phyloP scores from a whole-genome alignment of 495 filamentous ascomycete genomes.

The Neurospora sp. region DNA sequence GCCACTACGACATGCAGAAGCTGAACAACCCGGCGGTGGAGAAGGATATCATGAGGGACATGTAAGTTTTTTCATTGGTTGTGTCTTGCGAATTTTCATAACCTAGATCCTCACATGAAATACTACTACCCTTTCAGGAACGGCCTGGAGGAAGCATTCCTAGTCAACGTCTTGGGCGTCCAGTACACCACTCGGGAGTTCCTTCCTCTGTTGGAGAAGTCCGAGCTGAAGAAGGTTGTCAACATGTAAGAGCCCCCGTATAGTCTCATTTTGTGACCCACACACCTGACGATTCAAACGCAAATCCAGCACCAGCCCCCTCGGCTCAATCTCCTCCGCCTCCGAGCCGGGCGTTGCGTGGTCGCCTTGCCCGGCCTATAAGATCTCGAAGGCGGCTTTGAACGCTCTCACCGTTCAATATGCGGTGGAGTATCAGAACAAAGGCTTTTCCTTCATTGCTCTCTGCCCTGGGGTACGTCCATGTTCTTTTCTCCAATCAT shows the following conservation, averaged over 20 bases:
- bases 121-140: conserved; percentile 5
- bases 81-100: not conserved
- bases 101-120: not conserved
- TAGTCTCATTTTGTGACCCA: not conserved
- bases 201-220: conserved; percentile 36
- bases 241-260: conserved; percentile 25
- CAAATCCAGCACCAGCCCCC: conserved; percentile 21
- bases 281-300: not conserved
- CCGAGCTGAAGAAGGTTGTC: conserved; percentile 33
- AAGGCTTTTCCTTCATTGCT: conserved; percentile 37
- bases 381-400: conserved; percentile 41
- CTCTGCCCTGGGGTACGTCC: conserved; percentile 34
- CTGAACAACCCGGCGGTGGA: not conserved
- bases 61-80: not conserved
- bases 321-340: conserved; percentile 33
- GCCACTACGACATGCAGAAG: conserved; percentile 11
- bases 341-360: conserved; percentile 10
- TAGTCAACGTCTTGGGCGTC: conserved; percentile 34
- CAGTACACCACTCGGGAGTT: conserved; percentile 36
- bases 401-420: conserved; percentile 43
- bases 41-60: conserved; percentile 8
- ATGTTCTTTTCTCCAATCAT: not conserved
- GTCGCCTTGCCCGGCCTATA: conserved; percentile 34
- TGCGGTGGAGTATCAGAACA: conserved; percentile 26
- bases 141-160: conserved; percentile 30